These are phyloP conservation scores for Zygoascus sp. DNA, from an alignment of 1,139 yeast genomes.

Conservation along the genomic window DNA sequence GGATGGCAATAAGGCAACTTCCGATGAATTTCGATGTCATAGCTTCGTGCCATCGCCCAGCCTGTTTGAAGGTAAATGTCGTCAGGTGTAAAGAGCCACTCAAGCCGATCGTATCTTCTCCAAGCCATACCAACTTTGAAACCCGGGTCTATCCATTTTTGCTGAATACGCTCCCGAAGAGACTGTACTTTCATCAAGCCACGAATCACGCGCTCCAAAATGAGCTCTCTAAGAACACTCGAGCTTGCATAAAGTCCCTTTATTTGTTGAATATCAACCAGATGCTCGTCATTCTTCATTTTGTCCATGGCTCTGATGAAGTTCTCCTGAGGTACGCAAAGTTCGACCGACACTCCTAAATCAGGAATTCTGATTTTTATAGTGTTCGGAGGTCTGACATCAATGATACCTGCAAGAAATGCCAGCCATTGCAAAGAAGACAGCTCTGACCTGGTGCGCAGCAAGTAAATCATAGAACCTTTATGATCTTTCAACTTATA, in stretches of 20 bases:
- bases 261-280: constrained; percentile 16
- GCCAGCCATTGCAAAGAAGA: constrained; percentile 60
- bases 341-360: constrained; percentile 42
- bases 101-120: constrained; percentile 67
- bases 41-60: constrained; percentile 42
- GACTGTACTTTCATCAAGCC: constrained; percentile 28
- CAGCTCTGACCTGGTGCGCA: constrained; percentile 47
- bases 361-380: constrained; percentile 51
- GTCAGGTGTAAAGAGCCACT: constrained; percentile 61
- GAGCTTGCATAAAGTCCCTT: constrained; percentile 20
- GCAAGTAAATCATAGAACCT: constrained; percentile 43
- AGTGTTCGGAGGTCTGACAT: constrained; percentile 29
- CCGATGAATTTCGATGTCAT: constrained; percentile 57
- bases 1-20: constrained; percentile 43
- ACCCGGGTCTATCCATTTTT: constrained; percentile 26
- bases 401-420: constrained; percentile 46
- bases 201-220: constrained; percentile 31
- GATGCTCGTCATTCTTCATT: constrained; percentile 4
- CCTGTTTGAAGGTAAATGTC: constrained; percentile 45
- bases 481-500: constrained; percentile 20
- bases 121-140: constrained; percentile 53
- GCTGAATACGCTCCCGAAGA: constrained; percentile 14
- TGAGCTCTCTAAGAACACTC: constrained; percentile 23
- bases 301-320: constrained; percentile 3
- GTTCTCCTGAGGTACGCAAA: constrained; percentile 38